phyloP scores from a whole-genome alignment of 1,284 basidiomycete genomes.

The Cutaneotrichosporon cutaneum region DNA sequence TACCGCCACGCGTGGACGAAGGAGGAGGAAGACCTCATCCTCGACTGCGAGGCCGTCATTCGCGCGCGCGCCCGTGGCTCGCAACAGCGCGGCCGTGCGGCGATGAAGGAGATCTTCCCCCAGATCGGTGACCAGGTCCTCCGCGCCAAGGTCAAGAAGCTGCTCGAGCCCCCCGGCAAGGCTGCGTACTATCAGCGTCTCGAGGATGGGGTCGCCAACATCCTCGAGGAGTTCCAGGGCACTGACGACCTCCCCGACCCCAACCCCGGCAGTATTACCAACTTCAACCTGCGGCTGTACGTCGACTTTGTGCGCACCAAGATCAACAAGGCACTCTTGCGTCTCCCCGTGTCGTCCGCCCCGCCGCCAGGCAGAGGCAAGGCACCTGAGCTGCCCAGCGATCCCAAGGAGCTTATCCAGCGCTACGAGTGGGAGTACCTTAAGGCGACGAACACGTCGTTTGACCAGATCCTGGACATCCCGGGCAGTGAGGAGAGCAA shows the following conservation, averaged over 20 bases:
- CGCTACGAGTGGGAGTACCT: conserved; percentile 57
- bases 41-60: conserved; percentile 79
- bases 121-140: conserved; percentile 45
- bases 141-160: conserved; percentile 49
- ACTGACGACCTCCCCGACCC: conserved; percentile 68
- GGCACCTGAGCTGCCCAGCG: conserved; percentile 32
- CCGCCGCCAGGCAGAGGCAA: conserved; percentile 14
- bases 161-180: conserved; percentile 65
- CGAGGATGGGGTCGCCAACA: conserved; percentile 73
- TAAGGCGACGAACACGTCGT: conserved; percentile 62
- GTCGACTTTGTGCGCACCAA: conserved; percentile 73
- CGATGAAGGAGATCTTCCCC: conserved; percentile 67
- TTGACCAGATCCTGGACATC: conserved; percentile 41
- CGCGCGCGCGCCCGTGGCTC: conserved; percentile 59
- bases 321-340: conserved; percentile 79
- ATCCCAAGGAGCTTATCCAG: conserved; percentile 59
- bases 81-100: conserved; percentile 57
- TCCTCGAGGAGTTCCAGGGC: conserved; percentile 71
- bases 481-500: conserved; percentile 62
- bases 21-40: conserved; percentile 80
- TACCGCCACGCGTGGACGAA: conserved; percentile 73
- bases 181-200: conserved; percentile 73
- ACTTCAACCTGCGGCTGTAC: conserved; percentile 74
- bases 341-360: conserved; percentile 27
- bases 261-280: conserved; percentile 63